Conservation (phyloP, 768 basidiomycete species). For the Pisolithus orientalis region DNA sequence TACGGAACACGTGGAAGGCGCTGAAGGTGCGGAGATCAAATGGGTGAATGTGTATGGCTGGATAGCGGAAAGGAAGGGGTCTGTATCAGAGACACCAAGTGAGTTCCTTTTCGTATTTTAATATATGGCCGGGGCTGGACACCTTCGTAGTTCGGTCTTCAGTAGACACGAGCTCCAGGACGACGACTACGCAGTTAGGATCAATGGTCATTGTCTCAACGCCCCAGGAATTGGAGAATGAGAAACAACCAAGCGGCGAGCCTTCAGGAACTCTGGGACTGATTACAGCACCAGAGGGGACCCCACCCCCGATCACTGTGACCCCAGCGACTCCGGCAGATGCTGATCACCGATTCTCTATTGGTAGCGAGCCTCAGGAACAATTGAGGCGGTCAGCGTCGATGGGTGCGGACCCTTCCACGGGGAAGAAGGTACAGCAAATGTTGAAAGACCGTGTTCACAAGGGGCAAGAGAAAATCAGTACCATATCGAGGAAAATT, state of each 20-base stretch:
- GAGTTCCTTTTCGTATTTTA: conserved; percentile 4
- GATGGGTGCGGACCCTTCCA: conserved; percentile 41
- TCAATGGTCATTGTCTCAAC: conserved; percentile 11
- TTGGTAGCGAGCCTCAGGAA: conserved; percentile 13
- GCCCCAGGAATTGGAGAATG: conserved; percentile 8
- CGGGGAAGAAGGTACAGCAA: conserved; percentile 69
- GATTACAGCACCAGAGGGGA: not conserved
- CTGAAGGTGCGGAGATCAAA: conserved; percentile 72
- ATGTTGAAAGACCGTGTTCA: conserved; percentile 71
- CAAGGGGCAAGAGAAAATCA: conserved; percentile 65
- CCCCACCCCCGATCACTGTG: conserved; percentile 43
- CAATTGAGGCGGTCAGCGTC: conserved; percentile 23
- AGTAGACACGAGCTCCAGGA: conserved; percentile 22
- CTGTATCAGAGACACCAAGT: conserved; percentile 21
- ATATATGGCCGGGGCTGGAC: not conserved
- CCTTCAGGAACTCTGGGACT: conserved; percentile 4
- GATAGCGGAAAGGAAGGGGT: conserved; percentile 61
- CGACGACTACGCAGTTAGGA: conserved; percentile 16
- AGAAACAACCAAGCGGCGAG: not conserved
- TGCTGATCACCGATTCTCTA: conserved; percentile 13
- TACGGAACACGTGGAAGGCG: conserved; percentile 77
- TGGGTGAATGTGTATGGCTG: conserved; percentile 85
- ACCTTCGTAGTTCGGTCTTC: conserved; percentile 23
- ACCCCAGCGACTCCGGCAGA: conserved; percentile 56
- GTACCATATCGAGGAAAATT: conserved; percentile 71